A percentile compares a stretch with the other conserved stretches of the same genome.
Evolutionary conservation across 208 protist species (phyloP).

Genomic region (Crithidia mellificae): DNA sequence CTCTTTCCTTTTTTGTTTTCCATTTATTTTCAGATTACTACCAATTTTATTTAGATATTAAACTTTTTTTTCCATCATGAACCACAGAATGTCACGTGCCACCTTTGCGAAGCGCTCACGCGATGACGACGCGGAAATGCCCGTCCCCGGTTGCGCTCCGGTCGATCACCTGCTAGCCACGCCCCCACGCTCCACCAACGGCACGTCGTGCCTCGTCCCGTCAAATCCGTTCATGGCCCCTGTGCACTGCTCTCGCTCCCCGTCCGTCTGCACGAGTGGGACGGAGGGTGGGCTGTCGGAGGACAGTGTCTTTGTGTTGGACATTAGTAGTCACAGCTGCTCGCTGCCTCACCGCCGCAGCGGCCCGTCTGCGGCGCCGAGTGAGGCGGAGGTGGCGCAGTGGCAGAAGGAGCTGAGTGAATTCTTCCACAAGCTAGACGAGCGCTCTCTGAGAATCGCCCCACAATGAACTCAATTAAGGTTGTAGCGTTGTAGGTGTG

Average conservation of each 20-base stretch:
- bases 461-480: constrained; percentile 6
- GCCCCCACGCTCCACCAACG: constrained; percentile 27
- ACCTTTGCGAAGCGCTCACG: constrained; percentile 20
- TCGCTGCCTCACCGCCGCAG: constrained; percentile 14
- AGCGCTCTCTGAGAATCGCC: constrained; percentile 37
- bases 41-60: no score
- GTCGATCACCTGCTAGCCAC: constrained; percentile 34
- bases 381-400: constrained; percentile 36
- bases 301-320: constrained; percentile 45
- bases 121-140: constrained; percentile 10
- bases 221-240: constrained; percentile 36
- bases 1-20: background rate
- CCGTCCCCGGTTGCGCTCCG: background rate
- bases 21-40: background rate
- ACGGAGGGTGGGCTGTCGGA: constrained; percentile 47
- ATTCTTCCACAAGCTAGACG: constrained; percentile 49
- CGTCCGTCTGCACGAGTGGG: constrained; percentile 36
- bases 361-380: constrained; percentile 13
- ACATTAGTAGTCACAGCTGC: constrained; percentile 29
- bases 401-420: constrained; percentile 50
- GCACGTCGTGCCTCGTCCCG: constrained; percentile 14
- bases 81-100: background rate
- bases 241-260: constrained; percentile 32
- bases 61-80: constrained; percentile 8
- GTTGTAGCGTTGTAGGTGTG: no score